phyloP scores from a whole-genome alignment of 768 basidiomycete species.

The Tricholoma flavovirens region DNA sequence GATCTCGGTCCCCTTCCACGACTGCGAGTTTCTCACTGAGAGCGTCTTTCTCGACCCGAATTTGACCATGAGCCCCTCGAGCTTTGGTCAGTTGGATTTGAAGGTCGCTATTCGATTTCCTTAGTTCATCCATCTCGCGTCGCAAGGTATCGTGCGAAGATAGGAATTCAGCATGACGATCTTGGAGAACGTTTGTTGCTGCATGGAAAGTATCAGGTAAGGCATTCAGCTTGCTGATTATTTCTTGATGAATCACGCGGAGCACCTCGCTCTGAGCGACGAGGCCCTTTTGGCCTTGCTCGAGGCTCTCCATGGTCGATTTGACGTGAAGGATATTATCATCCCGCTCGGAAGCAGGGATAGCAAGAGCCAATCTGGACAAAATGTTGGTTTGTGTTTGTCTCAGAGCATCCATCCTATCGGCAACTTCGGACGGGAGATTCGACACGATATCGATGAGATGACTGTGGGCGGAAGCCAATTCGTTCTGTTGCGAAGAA shows the following conservation, averaged over 20 bases:
- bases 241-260: constrained; percentile 43
- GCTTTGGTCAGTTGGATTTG: constrained; percentile 74
- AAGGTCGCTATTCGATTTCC: constrained; percentile 59
- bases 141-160: constrained; percentile 50
- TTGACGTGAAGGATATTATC: constrained; percentile 41
- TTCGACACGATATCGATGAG: constrained; percentile 36
- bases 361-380: constrained; percentile 22
- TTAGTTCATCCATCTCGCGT: constrained; percentile 66
- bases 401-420: constrained; percentile 40
- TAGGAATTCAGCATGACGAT: constrained; percentile 56
- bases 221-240: constrained; percentile 46
- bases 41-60: constrained; percentile 78
- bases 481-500: constrained; percentile 29
- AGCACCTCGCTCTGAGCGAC: constrained; percentile 44
- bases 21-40: constrained; percentile 54
- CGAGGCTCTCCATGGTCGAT: constrained; percentile 41
- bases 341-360: constrained; percentile 20
- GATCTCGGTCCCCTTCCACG: constrained; percentile 63
- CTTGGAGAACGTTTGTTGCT: constrained; percentile 51
- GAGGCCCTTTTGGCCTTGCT: constrained; percentile 44
- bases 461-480: constrained; percentile 36
- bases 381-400: constrained; percentile 30
- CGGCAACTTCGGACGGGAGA: constrained; percentile 42
- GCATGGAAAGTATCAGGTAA: constrained; percentile 57
- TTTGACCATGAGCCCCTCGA: constrained; percentile 69